Percentiles rank a stretch among this genome's conserved stretches.
Evolutionary conservation across 495 filamentous ascomycete species (phyloP).

Genomic region (Podospora pseudopauciseta): DNA sequence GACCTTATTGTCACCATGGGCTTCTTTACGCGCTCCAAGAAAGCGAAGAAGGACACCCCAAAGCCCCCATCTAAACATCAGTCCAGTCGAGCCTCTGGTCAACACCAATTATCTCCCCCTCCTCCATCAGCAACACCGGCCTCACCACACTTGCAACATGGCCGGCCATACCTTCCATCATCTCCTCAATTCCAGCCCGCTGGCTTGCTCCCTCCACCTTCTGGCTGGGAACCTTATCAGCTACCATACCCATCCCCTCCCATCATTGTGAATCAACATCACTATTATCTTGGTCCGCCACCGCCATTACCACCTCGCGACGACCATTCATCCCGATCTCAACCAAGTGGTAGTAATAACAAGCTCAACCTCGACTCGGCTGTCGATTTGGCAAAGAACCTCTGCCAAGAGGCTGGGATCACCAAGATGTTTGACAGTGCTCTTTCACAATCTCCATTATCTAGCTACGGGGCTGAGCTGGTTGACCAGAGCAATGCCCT

Average conservation of each 20-base stretch:
- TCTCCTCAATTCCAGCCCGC: constrained; percentile 30
- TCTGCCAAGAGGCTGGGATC: constrained; percentile 29
- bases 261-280: constrained; percentile 48
- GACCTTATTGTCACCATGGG: constrained; percentile 35
- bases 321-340: constrained; percentile 18
- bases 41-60: constrained; percentile 34
- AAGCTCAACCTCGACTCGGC: constrained; percentile 40
- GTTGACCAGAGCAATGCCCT: constrained; percentile 48
- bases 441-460: constrained; percentile 33
- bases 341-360: constrained; percentile 25
- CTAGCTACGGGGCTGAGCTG: constrained; percentile 38
- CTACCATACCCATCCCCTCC: constrained; percentile 31
- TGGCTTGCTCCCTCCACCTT: constrained; percentile 36
- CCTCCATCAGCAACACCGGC: constrained; percentile 22
- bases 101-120: constrained; percentile 8
- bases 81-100: constrained; percentile 13
- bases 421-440: constrained; percentile 36
- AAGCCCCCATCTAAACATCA: constrained; percentile 20
- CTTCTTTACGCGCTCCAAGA: constrained; percentile 45
- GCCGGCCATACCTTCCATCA: constrained; percentile 20
- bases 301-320: constrained; percentile 28
- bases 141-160: constrained; percentile 25
- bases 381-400: constrained; percentile 35
- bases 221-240: constrained; percentile 34
- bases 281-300: constrained; percentile 42